Percentiles rank a stretch among this genome's conserved stretches.
Conservation (phyloP, 352 stramenopile genomes). For the Pythium myriotylum region DNA sequence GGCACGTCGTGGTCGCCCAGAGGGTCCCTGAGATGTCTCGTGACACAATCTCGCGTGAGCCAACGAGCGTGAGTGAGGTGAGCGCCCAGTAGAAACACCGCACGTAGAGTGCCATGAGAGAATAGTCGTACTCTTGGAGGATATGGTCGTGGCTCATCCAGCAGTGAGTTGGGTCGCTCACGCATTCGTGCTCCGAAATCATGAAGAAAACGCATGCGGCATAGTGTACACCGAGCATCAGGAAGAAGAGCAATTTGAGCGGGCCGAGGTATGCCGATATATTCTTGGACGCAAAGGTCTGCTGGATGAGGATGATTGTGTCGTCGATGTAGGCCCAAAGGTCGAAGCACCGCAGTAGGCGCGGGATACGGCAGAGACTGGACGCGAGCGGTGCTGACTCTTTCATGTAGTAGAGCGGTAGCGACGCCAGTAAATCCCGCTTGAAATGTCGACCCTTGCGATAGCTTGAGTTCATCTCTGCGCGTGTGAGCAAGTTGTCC, state of each 20-base stretch:
- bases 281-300: conserved; percentile 64
- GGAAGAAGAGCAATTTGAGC: conserved; percentile 70
- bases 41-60: conserved; percentile 60
- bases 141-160: conserved; percentile 69
- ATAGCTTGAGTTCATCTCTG: conserved; percentile 38
- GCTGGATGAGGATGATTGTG: conserved; percentile 69
- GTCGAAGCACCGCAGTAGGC: conserved; percentile 54
- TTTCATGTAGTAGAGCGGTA: conserved; percentile 60
- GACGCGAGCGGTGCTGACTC: conserved; percentile 19
- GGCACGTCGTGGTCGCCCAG: conserved; percentile 60
- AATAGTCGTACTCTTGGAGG: conserved; percentile 61
- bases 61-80: conserved; percentile 62
- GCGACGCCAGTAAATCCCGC: conserved; percentile 51
- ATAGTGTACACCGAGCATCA: conserved; percentile 65
- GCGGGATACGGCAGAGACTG: conserved; percentile 53
- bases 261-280: conserved; percentile 72
- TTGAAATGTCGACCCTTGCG: conserved; percentile 46
- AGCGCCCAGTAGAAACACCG: conserved; percentile 78
- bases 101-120: conserved; percentile 50
- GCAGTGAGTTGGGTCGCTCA: conserved; percentile 33
- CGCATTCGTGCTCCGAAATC: conserved; percentile 66
- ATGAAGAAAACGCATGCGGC: conserved; percentile 70
- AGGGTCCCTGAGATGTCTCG: conserved; percentile 44
- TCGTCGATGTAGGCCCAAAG: conserved; percentile 64
- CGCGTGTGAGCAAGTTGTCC: conserved; percentile 49